Evolutionary conservation across 1,284 basidiomycete genomes (phyloP), one percentile per base, ranked within the genome.

Genomic region (Inonotus obliquus): DNA sequence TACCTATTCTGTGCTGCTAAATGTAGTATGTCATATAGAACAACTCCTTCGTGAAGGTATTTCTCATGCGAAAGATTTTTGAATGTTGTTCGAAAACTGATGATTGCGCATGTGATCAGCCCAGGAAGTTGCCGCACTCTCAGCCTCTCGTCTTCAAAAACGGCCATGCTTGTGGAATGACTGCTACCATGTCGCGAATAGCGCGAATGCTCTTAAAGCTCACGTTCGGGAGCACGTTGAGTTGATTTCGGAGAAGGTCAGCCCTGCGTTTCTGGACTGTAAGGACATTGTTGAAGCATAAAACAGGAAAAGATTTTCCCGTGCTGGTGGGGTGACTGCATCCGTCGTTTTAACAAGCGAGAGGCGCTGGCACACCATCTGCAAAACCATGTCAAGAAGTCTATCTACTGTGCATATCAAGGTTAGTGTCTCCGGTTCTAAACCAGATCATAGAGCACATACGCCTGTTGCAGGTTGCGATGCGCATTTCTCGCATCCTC

Each of bases 81-180:
- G n/a, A n/a, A 17, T 7, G 17, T 7, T 11, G 41, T n/a, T 21
- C 17, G 17, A 17, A n/a, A 44, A 7, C 17, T 21, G 19, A 44
- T 7, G 17, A 5, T 44, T 44, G 17, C 1, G 7, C n/a, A 17
- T n/a, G 13, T 44, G 38, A 48, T 55, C 80, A 35, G 69, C 63
- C 61, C 79, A 80, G 66, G 72, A 69, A 61, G 70, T 75, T 48
- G 75, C 76, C 41, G 71, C 82, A 61, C 68, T 80, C 60, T 76
- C 83, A 60, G 79, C 74, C 63, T 77, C 75, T 11, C 74, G 82
- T 63, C 66, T 87, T 56, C 74, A 74, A 60, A 75, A 76, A 63
- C 71, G 74, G 39, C 73, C 68, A 13, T 91, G 87, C 72, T 75
- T 74, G 65, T 91, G 89, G 88, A 71, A 70, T 59, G 75, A 76